phyloP scores from a whole-genome alignment of 2,329 filamentous ascomycete genomes.

The Calonectria montana region DNA sequence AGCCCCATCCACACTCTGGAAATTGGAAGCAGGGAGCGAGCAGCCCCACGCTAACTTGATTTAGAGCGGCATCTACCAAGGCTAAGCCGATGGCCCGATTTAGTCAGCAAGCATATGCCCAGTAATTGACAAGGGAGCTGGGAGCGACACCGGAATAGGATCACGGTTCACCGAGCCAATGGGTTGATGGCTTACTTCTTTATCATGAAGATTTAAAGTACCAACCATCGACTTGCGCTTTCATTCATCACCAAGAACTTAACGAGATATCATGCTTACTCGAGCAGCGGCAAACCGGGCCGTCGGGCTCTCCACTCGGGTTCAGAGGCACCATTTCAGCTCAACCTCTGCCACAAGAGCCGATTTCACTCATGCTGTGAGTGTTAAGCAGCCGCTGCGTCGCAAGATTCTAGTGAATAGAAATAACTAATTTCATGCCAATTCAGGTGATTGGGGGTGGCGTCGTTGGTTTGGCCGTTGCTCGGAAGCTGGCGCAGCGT shows the following conservation, averaged over 20 bases:
- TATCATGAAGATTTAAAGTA: not conserved
- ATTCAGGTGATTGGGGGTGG: slow-evolving; percentile 68
- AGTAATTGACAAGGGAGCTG: slow-evolving; percentile 9
- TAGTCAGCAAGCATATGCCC: not conserved
- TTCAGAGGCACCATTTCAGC: slow-evolving; percentile 49
- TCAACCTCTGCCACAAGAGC: slow-evolving; percentile 46
- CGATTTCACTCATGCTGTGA: slow-evolving; percentile 60
- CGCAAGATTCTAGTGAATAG: not conserved
- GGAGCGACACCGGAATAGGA: slow-evolving; percentile 11
- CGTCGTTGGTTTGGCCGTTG: slow-evolving; percentile 84
- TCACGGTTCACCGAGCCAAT: not conserved
- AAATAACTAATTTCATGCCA: not conserved
- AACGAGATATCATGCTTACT: not conserved
- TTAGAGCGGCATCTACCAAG: not conserved
- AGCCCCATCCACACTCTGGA: not conserved
- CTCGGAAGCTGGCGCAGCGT: slow-evolving; percentile 77
- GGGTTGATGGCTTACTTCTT: not conserved
- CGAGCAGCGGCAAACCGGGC: not conserved
- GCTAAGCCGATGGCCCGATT: slow-evolving; percentile 1
- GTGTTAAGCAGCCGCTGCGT: slow-evolving; percentile 27
- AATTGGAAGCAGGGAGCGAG: slow-evolving; percentile 3
- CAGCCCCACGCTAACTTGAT: not conserved
- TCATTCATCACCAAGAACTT: too few relatives aligned
- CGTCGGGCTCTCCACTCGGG: not conserved
- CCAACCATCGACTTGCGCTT: not conserved